Evolutionary conservation across 768 basidiomycete genomes (phyloP).

Genomic region (Pulveroboletus sp.): DNA sequence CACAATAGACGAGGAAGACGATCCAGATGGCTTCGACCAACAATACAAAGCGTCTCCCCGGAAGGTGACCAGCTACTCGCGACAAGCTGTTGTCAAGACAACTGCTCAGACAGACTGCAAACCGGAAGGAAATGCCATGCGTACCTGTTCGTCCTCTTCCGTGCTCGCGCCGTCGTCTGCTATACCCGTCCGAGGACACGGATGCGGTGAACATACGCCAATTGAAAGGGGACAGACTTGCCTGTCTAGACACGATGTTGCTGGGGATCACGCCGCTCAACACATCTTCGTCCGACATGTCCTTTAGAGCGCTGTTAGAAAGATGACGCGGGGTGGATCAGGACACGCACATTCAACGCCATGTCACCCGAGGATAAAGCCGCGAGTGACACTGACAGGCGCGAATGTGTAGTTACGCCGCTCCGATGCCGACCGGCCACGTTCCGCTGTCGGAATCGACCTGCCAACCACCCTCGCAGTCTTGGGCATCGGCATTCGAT

Average conservation of each 20-base stretch:
- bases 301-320: conserved; percentile 12
- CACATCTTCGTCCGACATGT: conserved; percentile 62
- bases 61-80: conserved; percentile 26
- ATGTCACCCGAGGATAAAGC: conserved; percentile 20
- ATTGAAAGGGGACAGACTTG: conserved; percentile 21
- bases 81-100: conserved; percentile 15
- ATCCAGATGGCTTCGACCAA: conserved; percentile 25
- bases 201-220: conserved; percentile 6
- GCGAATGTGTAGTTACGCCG: conserved; percentile 16
- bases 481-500: too few species aligned
- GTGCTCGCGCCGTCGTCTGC: conserved; percentile 55
- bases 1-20: conserved; percentile 12
- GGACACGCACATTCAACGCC: conserved; percentile 22
- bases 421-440: not conserved
- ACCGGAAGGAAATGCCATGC: conserved; percentile 2
- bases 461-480: too few species aligned
- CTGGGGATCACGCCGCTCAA: conserved; percentile 88
- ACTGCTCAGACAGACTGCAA: conserved; percentile 1
- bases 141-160: conserved; percentile 54
- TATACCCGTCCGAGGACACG: conserved; percentile 30
- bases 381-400: conserved; percentile 21
- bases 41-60: conserved; percentile 18
- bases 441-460: too few species aligned
- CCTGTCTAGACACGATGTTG: conserved; percentile 88
- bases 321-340: not conserved